Evolutionary conservation across 345 rosid genomes (phyloP).

Genomic region (Populus ilicifolia): DNA sequence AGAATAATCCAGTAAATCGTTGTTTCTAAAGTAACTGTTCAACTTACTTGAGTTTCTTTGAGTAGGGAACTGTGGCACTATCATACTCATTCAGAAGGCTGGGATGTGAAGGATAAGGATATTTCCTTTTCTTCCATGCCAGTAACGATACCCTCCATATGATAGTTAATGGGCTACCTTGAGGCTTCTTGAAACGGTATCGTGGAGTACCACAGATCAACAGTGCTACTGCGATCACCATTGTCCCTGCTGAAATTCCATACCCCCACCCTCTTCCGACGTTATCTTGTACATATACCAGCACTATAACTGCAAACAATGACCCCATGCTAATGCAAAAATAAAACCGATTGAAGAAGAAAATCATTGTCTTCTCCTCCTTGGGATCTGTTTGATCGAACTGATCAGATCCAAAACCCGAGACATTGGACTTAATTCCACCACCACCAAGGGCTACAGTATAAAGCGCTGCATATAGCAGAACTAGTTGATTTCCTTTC

Average conservation of each 20-base stretch:
- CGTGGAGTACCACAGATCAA: slow-evolving; percentile 52
- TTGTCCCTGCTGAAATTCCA: slow-evolving; percentile 78
- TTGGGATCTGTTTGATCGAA: slow-evolving; percentile 69
- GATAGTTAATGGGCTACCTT: slow-evolving; percentile 80
- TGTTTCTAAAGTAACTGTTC: background rate
- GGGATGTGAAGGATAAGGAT: slow-evolving; percentile 52
- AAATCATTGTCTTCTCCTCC: slow-evolving; percentile 55
- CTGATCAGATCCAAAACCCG: slow-evolving; percentile 91
- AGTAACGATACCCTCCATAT: slow-evolving; percentile 68
- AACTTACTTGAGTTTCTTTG: slow-evolving; percentile 52
- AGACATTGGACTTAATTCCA: slow-evolving; percentile 88
- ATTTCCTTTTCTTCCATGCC: slow-evolving; percentile 72
- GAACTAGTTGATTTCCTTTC: slow-evolving; percentile 54
- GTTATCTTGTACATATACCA: slow-evolving; percentile 83
- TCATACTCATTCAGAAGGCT: slow-evolving; percentile 54
- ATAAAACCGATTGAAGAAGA: slow-evolving; percentile 34
- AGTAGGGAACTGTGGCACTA: slow-evolving; percentile 52
- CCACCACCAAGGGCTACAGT: slow-evolving; percentile 80
- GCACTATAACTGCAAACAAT: slow-evolving; percentile 63
- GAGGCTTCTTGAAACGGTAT: slow-evolving; percentile 74
- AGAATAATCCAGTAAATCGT: background rate
- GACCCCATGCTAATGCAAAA: slow-evolving; percentile 70
- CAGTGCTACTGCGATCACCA: slow-evolving; percentile 58
- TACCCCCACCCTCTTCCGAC: slow-evolving; percentile 94
- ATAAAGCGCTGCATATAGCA: slow-evolving; percentile 78